Conservation (phyloP, 805 yeast species). For the Saccharomycopsis malanga region DNA sequence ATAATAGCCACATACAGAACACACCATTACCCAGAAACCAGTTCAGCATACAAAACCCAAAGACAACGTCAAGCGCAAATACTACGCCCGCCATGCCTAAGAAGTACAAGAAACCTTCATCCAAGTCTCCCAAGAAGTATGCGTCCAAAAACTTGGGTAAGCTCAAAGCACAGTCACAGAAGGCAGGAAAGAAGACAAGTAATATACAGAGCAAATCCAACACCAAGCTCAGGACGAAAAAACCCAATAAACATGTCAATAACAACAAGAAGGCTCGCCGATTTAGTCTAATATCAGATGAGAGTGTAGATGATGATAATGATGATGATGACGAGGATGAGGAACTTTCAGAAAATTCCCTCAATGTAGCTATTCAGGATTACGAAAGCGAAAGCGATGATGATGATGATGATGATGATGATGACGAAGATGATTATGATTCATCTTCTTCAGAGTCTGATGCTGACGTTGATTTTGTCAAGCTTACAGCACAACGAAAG, state of each 20-base stretch:
- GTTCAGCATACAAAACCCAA: background rate
- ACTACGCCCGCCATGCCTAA: background rate
- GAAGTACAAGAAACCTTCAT: background rate
- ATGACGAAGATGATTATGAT: constrained; percentile 29
- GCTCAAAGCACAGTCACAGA: background rate
- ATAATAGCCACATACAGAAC: background rate
- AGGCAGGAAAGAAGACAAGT: background rate
- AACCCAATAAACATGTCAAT: background rate
- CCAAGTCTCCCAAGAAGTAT: constrained; percentile 1
- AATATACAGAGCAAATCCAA: background rate
- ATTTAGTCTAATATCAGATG: constrained; percentile 39
- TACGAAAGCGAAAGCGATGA: constrained; percentile 28
- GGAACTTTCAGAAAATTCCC: constrained; percentile 25
- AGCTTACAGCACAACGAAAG: constrained; percentile 61
- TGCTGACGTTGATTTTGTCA: constrained; percentile 65
- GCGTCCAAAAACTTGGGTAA: background rate
- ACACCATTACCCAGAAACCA: background rate
- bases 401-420: constrained; percentile 33
- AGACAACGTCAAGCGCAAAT: background rate
- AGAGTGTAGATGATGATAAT: constrained; percentile 34
- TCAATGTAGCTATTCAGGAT: constrained; percentile 23
- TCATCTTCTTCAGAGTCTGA: constrained; percentile 47
- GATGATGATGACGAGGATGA: constrained; percentile 28
- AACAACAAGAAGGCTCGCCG: constrained; percentile 31
- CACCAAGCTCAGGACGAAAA: background rate